phyloP scores from a whole-genome alignment of 73 alveolate species.

The Halteria grandinella region DNA sequence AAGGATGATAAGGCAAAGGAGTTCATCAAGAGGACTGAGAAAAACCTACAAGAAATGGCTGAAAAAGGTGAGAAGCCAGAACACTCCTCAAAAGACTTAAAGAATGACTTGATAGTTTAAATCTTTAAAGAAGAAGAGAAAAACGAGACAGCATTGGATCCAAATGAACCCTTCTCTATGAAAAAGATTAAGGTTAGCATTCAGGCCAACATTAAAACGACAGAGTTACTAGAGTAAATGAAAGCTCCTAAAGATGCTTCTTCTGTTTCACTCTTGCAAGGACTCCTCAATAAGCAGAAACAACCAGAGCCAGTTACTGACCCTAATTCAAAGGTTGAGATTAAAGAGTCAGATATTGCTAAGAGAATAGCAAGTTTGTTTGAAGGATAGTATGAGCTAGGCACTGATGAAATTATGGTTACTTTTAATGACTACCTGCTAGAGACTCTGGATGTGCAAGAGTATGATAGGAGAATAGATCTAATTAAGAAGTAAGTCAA shows the following conservation, averaged over 20 bases:
- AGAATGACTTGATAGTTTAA: slow-evolving; percentile 20
- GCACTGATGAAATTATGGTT: neutral
- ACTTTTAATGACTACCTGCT: neutral
- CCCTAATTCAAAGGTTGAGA: neutral
- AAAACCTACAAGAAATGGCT: slow-evolving; percentile 8
- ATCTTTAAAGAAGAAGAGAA: neutral
- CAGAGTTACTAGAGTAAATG: neutral
- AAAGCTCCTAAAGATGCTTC: neutral
- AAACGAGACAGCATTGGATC: neutral
- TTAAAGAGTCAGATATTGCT: neutral
- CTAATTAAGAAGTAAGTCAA: neutral
- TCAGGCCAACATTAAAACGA: neutral
- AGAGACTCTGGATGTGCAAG: neutral
- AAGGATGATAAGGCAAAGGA: slow-evolving; percentile 31
- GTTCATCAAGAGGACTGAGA: slow-evolving; percentile 15
- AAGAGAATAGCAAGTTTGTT: neutral
- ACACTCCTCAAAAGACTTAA: neutral
- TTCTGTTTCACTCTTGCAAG: no score
- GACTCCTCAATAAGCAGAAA: no score
- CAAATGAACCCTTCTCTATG: no score
- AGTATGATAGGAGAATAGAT: neutral
- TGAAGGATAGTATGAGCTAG: neutral
- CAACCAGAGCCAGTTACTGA: no score
- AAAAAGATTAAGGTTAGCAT: neutral
- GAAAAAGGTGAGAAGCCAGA: slow-evolving; percentile 21